Percentiles rank a stretch among this genome's conserved stretches.
Conservation (phyloP, 2,329 filamentous ascomycete species). For the Penicillium expansum region DNA sequence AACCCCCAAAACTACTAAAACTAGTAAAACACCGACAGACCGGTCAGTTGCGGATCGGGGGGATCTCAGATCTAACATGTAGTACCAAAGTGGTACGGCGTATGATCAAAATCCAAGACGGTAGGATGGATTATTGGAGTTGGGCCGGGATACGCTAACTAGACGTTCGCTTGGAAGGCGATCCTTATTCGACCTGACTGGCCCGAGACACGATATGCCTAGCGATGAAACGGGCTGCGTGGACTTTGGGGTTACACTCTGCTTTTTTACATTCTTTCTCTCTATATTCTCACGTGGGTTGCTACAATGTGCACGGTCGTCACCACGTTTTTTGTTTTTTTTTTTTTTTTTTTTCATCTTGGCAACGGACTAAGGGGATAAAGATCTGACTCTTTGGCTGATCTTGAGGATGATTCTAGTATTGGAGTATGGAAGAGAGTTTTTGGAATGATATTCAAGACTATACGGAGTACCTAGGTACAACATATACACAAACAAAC, state of each 20-base stretch:
- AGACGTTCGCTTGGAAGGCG: conserved; percentile 8
- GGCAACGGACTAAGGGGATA: conserved; percentile 27
- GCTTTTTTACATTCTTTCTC: neutral
- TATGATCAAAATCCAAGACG: conserved; percentile 4
- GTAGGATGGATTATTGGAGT: conserved; percentile 8
- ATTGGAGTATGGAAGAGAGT: neutral
- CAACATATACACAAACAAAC: too few species aligned
- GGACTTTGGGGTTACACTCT: conserved; percentile 19
- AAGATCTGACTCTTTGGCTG: conserved; percentile 24
- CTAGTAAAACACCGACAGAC: conserved; percentile 1
- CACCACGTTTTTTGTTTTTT: conserved; percentile 5
- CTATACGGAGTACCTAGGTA: too few species aligned
- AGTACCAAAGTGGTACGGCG: conserved; percentile 2
- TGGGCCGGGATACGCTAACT: conserved; percentile 9
- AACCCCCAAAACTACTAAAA: neutral
- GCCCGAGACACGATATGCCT: conserved; percentile 21
- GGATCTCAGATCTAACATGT: conserved; percentile 9
- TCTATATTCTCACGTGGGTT: conserved; percentile 6
- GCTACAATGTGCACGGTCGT: neutral
- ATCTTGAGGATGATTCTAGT: neutral
- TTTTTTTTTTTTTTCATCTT: conserved; percentile 7
- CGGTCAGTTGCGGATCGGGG: neutral
- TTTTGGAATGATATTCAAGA: too few species aligned
- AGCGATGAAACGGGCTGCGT: conserved; percentile 24
- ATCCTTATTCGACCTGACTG: conserved; percentile 16